phyloP scores from a whole-genome alignment of 257 asterid species.

The Voacanga thouarsii region DNA sequence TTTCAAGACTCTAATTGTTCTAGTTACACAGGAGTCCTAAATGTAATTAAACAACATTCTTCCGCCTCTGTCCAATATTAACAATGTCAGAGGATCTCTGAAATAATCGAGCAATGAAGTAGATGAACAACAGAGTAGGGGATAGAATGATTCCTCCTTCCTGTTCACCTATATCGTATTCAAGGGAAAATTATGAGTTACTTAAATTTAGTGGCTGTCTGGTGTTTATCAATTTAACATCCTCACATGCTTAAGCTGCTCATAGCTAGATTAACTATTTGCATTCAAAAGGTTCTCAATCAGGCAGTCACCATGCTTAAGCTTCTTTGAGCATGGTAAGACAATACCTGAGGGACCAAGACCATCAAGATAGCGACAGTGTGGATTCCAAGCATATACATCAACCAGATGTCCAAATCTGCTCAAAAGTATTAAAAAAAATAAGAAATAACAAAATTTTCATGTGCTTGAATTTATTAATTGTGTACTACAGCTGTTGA shows the following conservation, averaged over 20 bases:
- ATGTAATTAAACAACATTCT: neutral
- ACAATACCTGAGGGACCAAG: slow-evolving; percentile 49
- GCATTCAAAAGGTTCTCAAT: neutral
- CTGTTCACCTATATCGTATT: neutral
- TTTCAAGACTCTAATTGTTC: neutral
- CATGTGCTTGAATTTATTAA: neutral
- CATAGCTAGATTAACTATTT: neutral
- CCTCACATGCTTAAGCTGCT: neutral
- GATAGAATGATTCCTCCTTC: neutral
- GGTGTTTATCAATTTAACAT: neutral
- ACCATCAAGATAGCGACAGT: slow-evolving; percentile 57
- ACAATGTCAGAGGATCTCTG: neutral
- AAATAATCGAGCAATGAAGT: too few species aligned
- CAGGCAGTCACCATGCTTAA: neutral
- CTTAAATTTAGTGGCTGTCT: neutral
- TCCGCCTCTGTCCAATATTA: neutral
- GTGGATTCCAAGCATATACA: slow-evolving; percentile 82
- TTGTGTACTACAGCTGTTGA: neutral
- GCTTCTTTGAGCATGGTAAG: neutral
- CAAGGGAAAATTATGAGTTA: neutral
- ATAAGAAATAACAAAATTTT: neutral
- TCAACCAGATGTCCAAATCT: slow-evolving; percentile 66
- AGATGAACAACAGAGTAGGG: neutral
- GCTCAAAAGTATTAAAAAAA: slow-evolving; percentile 18
- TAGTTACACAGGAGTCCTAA: neutral